These are phyloP conservation scores for Apophysomyces sp. DNA, from an alignment of 371 early-diverging fungal species.

Conservation along the genomic window DNA sequence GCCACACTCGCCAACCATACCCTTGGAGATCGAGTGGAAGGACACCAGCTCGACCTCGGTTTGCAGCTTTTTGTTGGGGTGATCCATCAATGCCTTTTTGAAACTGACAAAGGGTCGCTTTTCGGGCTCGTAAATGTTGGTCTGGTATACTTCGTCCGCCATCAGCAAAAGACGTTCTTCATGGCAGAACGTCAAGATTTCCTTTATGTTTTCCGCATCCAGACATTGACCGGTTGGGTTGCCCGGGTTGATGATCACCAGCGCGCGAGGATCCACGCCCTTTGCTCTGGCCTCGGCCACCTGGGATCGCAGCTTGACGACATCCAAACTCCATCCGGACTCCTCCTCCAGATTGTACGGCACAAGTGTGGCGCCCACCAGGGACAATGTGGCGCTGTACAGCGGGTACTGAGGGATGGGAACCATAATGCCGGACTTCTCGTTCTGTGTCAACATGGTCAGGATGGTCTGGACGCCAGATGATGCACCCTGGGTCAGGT, in stretches of 20 bases:
- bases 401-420: conserved; percentile 99
- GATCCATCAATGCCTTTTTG: conserved; percentile 78
- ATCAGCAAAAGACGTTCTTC: conserved; percentile 79
- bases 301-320: conserved; percentile 59
- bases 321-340: conserved; percentile 80
- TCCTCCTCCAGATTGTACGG: conserved; percentile 91
- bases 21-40: conserved; percentile 97
- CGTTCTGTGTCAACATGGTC: conserved; percentile 75
- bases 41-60: conserved; percentile 77
- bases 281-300: conserved; percentile 66
- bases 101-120: conserved; percentile 91
- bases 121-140: conserved; percentile 84
- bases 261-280: conserved; percentile 87
- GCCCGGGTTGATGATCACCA: conserved; percentile 97
- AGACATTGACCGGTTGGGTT: conserved; percentile 97
- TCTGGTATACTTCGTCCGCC: conserved; percentile 98
- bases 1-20: conserved; percentile 98
- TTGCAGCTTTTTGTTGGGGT: background rate
- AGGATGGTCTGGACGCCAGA: conserved; percentile 89
- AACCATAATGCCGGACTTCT: conserved; percentile 91
- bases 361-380: conserved; percentile 81
- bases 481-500: conserved; percentile 88
- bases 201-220: conserved; percentile 76
- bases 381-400: conserved; percentile 92
- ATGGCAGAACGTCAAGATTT: conserved; percentile 87